Base-by-base conservation (phyloP, 176 grass and related monocot genomes). In the Rhynchospora pubera region DNA sequence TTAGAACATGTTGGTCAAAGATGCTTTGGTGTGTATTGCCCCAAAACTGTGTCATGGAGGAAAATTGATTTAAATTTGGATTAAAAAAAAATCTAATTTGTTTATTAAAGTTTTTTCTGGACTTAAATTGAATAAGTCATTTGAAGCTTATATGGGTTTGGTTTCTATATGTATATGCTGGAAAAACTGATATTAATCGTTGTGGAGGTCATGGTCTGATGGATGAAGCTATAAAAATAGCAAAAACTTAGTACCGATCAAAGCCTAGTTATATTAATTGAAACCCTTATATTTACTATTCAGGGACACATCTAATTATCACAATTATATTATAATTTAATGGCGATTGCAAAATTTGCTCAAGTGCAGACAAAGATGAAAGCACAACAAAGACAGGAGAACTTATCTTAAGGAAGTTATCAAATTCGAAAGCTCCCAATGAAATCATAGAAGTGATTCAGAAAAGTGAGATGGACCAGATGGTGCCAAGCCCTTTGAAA, bases 361-460 rank as follows among this genome's bases (percentile, higher is more conserved):
- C n/a, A 80, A 53, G 78, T 69, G 65, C 67, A 74, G 69, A 91
- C 3, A 89, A 68, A 21, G 77, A 72, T 6, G 32, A 93, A 85
- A 92, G 79, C 28, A 56, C 62, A 3, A 11, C 24, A 89, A 75
- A 78, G 22, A 83, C 89, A 85, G 88, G 73, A 80, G 63, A 88
- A 55, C 82, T 81, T 52, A 79, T 91, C 0, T 58, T 93, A 26
- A 58, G 45, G 8, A 93, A 62, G 71, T 18, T 93, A 71, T 83
- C 69, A 71, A 67, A n/a, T 11, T 7, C 78, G 0, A 90, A 86
- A 30, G 79, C 84, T 5, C 88, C 89, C 0, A 32, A 30, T 3
- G 84, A 90, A 80, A 80, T 48, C 13, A 48, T 86, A 62, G 58
- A 88, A 16, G 63, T 77, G 28, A 56, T 97, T 42, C 83, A 90